Evolutionary conservation across 2,329 filamentous ascomycete species (phyloP).

Genomic region (Chrysoporthe puriensis): DNA sequence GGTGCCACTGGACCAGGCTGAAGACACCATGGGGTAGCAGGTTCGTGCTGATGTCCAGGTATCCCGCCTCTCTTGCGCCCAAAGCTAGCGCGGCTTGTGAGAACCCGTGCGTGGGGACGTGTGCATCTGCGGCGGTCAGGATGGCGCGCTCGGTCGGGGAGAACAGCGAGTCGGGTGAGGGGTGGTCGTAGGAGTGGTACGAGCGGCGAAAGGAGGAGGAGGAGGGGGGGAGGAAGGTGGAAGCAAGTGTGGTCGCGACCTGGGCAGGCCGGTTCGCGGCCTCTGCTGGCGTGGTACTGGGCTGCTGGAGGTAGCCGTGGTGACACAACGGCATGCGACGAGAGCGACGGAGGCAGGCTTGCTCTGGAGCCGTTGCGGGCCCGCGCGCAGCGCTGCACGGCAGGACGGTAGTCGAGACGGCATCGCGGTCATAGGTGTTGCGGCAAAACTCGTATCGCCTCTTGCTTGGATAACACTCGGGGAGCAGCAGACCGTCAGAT

Average conservation of each 20-base stretch:
- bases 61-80: constrained; percentile 83
- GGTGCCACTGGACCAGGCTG: constrained; percentile 78
- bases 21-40: constrained; percentile 80
- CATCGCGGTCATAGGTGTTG: constrained; percentile 13
- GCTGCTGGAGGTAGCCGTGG: constrained; percentile 3
- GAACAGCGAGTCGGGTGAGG: constrained; percentile 63
- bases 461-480: neutral
- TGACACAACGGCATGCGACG: neutral
- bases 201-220: constrained; percentile 33
- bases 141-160: constrained; percentile 72
- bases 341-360: constrained; percentile 25
- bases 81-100: constrained; percentile 71
- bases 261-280: neutral
- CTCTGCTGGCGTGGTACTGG: neutral
- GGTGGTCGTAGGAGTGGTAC: constrained; percentile 79
- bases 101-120: constrained; percentile 85
- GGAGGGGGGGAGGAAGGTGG: constrained; percentile 22
- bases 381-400: constrained; percentile 14
- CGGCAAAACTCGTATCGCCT: neutral
- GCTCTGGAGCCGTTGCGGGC: neutral
- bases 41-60: constrained; percentile 83
- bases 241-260: constrained; percentile 15
- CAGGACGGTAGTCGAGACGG: constrained; percentile 18
- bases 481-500: constrained; percentile 1
- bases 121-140: constrained; percentile 76